Conservation (phyloP, 352 stramenopile genomes). For the Phytophthora idaei region DNA sequence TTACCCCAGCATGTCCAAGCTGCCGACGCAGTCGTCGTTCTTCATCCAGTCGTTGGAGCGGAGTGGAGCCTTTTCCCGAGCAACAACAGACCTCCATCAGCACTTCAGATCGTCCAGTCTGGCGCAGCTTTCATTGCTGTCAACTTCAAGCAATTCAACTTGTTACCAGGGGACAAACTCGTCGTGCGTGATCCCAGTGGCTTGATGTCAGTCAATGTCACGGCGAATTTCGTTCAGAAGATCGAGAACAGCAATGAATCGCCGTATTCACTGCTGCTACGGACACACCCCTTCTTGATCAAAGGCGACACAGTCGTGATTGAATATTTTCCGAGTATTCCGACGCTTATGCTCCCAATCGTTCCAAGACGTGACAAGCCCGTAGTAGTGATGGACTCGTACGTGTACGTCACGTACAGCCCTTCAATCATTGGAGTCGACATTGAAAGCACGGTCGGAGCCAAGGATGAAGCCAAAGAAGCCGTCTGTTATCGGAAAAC, state of each 20-base stretch:
- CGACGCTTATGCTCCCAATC: constrained; percentile 49
- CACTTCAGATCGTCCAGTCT: constrained; percentile 26
- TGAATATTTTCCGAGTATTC: constrained; percentile 60
- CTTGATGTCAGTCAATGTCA: constrained; percentile 14
- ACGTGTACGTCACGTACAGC: constrained; percentile 31
- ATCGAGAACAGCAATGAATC: constrained; percentile 8
- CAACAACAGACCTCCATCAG: constrained; percentile 11
- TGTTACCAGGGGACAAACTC: constrained; percentile 39
- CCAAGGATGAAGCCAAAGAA: constrained; percentile 56
- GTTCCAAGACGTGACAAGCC: constrained; percentile 20
- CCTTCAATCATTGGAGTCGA: constrained; percentile 1
- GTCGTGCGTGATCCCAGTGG: constrained; percentile 29
- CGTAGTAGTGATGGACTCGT: constrained; percentile 50
- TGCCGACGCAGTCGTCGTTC: constrained; percentile 23
- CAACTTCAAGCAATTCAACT: constrained; percentile 36
- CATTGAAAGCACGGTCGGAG: constrained; percentile 54
- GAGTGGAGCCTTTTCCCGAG: constrained; percentile 30
- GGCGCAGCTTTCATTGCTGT: constrained; percentile 35
- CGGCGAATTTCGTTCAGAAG: constrained; percentile 4
- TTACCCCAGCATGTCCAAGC: constrained; percentile 14
- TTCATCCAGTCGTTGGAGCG: constrained; percentile 21
- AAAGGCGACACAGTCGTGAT: constrained; percentile 43
- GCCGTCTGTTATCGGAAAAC: constrained; percentile 62
- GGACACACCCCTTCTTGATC: constrained; percentile 53
- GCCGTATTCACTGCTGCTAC: constrained; percentile 33